Percentiles rank a stretch among this genome's conserved stretches.
Evolutionary conservation across 1,284 basidiomycete genomes (phyloP).

Genomic region (Porodaedalea pini): DNA sequence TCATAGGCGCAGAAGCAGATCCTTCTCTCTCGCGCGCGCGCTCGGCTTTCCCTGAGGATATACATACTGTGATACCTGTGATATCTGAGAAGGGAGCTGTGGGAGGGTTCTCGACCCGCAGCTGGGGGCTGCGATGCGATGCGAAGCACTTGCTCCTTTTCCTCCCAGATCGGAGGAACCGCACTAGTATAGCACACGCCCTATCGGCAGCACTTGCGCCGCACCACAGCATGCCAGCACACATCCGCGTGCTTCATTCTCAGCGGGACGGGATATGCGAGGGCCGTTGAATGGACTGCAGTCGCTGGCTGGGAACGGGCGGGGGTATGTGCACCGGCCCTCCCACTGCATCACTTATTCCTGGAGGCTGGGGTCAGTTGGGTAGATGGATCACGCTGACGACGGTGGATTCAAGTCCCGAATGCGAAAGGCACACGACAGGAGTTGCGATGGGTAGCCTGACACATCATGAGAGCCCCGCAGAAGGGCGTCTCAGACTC

Average conservation of each 20-base stretch:
- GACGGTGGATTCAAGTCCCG: neutral
- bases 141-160: too few species aligned
- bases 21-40: neutral
- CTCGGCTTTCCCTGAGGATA: neutral
- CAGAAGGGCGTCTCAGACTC: neutral
- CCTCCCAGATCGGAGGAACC: neutral
- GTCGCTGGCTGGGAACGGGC: neutral
- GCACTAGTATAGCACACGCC: too few species aligned
- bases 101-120: conserved; percentile 1
- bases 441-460: neutral
- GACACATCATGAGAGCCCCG: neutral
- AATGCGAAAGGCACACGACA: neutral
- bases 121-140: neutral
- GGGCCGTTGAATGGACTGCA: neutral
- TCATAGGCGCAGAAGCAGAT: neutral
- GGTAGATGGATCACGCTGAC: neutral
- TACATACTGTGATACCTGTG: neutral
- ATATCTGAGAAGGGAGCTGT: conserved; percentile 1
- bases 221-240: neutral
- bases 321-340: neutral
- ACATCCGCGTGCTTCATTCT: neutral
- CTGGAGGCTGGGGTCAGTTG: neutral
- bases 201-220: neutral
- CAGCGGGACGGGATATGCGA: conserved; percentile 3
- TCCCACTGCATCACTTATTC: neutral